A percentile compares a stretch with the other conserved stretches of the same genome.
Evolutionary conservation across 2,329 filamentous ascomycete species (phyloP).

Genomic region (Phialophora expanda): DNA sequence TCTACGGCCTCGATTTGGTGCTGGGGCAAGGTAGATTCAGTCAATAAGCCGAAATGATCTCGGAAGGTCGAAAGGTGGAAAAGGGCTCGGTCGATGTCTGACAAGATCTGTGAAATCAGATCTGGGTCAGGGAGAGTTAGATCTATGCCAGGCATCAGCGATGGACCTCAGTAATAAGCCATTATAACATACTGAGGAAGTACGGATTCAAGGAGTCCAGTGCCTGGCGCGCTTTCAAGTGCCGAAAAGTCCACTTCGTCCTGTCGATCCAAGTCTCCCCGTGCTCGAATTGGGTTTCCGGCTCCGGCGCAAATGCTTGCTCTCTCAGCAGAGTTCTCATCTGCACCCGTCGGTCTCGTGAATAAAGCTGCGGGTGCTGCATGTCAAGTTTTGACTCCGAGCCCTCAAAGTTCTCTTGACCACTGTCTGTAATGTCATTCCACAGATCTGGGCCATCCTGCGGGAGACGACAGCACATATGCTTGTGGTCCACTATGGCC

Average conservation of each 20-base stretch:
- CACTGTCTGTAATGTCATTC: background rate
- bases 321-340: no score
- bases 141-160: background rate
- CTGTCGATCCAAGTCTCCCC: no score
- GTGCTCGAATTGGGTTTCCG: no score
- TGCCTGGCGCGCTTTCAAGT: no score
- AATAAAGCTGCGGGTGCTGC: background rate
- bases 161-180: background rate
- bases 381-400: background rate
- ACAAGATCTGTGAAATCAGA: no score
- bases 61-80: background rate
- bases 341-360: no score
- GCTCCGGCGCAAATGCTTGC: no score
- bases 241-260: no score
- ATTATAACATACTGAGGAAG: background rate
- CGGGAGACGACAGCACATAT: background rate
- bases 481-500: background rate
- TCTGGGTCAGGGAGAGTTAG: background rate
- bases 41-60: background rate
- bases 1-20: background rate
- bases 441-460: background rate
- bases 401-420: no score
- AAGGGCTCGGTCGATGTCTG: background rate
- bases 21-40: background rate
- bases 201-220: no score